Evolutionary conservation across 345 rosid genomes (phyloP).

Genomic region (Populus nigra): DNA sequence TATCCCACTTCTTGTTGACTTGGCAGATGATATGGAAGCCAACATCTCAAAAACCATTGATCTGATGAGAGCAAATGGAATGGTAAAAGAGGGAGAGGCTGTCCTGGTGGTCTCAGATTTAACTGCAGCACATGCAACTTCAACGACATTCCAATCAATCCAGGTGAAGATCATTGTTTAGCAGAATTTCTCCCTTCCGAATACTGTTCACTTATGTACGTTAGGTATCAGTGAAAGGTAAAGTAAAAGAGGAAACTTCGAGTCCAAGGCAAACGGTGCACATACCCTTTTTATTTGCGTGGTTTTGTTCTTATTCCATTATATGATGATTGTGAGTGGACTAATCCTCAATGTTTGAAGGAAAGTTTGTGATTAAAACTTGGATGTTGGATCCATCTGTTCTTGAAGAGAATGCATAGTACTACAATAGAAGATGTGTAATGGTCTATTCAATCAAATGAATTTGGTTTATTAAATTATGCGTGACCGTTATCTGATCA

Average conservation of each 20-base stretch:
- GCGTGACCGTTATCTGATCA: no score
- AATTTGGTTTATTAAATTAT: no score
- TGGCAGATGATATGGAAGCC: slow-evolving; percentile 58
- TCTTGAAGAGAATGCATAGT: no score
- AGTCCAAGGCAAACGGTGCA: not conserved
- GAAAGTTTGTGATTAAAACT: no score
- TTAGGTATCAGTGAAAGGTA: not conserved
- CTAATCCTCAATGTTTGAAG: no score
- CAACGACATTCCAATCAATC: slow-evolving; percentile 46
- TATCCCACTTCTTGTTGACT: slow-evolving; percentile 39
- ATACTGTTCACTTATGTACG: not conserved
- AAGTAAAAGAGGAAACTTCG: not conserved
- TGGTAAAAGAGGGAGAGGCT: slow-evolving; percentile 43
- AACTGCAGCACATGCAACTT: slow-evolving; percentile 31
- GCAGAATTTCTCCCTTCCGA: not conserved
- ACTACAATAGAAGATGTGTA: no score
- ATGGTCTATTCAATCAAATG: no score
- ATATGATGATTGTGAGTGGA: no score
- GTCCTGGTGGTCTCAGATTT: slow-evolving; percentile 61
- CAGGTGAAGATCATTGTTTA: slow-evolving; percentile 54
- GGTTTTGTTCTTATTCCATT: not conserved
- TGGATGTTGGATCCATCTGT: no score
- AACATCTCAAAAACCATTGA: slow-evolving; percentile 43
- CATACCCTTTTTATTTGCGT: not conserved
- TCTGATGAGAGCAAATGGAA: slow-evolving; percentile 47